Base-by-base conservation (phyloP, 75 land plant genomes). In the Pseudotsuga menziesii region DNA sequence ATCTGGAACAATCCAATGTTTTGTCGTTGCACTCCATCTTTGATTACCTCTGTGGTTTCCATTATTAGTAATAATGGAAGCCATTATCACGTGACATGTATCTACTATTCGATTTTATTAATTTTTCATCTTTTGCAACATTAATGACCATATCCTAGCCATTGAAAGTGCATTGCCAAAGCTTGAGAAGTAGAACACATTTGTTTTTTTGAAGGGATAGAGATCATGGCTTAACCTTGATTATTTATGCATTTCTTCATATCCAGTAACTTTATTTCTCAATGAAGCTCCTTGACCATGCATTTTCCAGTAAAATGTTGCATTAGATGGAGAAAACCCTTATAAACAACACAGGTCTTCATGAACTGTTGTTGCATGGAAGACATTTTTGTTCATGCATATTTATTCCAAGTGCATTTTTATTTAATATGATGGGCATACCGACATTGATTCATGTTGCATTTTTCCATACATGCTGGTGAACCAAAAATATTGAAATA, bases 401-500 rank as follows among this genome's bases (percentile, higher is more conserved):
- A 36, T 20, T 36, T 69, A 20, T 69, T 69, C 39, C 2, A 39
- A 19, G 41, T 16, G 44, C 70, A n/a, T 25, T 39, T 2, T 39
- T n/a, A 39, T 36, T 44, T 69, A 36, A 36, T 41, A 44, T 69
- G 9, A 36, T n/a, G 48, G 72, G 72, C 14, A 69, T 32, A 23
- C 52, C 41, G 41, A 69, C 9, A 44, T 19, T 41, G 72, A 29
- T 20, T 67, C 3, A 23, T 19, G 20, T 12, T 69, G 72, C 23
- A 1, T 60, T 35, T 61, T 59, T 60, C 27, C 74, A 96, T 97
- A 66, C 88, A 58, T 89, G 73, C 80, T 58, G 73, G 80, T 84
- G 90, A 90, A 82, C 81, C 85, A 74, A 86, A 61, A 66, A 89
- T 96, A 13, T 61, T 81, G 81, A 94, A 82, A 78, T 96, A 96